A percentile compares a stretch with the other conserved stretches of the same genome.
Conservation (phyloP, 176 grass and related monocot species). For the Phragmites australis region DNA sequence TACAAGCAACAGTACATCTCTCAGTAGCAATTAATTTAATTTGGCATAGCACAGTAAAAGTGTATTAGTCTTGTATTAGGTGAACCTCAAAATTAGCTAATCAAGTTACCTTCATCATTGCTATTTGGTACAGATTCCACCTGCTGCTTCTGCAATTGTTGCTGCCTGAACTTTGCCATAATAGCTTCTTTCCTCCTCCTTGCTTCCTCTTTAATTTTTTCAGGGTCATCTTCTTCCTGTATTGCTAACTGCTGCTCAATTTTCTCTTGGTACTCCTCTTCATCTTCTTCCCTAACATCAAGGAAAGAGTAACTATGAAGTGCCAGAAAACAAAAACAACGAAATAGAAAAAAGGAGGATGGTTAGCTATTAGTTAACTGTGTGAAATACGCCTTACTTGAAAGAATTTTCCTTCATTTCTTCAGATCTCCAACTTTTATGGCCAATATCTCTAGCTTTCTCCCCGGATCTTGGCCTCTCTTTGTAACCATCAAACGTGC, state of each 20-base stretch:
- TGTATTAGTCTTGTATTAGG: neutral
- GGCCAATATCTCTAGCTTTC: slow-evolving; percentile 43
- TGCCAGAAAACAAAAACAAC: neutral
- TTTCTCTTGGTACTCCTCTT: slow-evolving; percentile 89
- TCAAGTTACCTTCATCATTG: slow-evolving; percentile 62
- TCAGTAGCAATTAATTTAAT: slow-evolving; percentile 21
- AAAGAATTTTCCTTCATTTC: slow-evolving; percentile 54
- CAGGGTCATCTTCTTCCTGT: slow-evolving; percentile 87
- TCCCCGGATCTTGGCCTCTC: slow-evolving; percentile 44
- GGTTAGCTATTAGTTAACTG: slow-evolving; percentile 14
- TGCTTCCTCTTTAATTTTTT: slow-evolving; percentile 97
- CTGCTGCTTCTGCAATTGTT: slow-evolving; percentile 56
- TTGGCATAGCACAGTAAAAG: neutral
- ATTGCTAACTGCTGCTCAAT: slow-evolving; percentile 89
- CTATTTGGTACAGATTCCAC: slow-evolving; percentile 47
- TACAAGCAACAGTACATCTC: neutral
- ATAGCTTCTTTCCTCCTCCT: slow-evolving; percentile 93
- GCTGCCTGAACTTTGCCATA: slow-evolving; percentile 77
- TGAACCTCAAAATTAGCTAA: neutral
- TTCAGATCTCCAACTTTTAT: slow-evolving; percentile 39
- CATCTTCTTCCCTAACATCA: slow-evolving; percentile 72
- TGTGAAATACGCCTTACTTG: slow-evolving; percentile 49
- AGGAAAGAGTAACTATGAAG: slow-evolving; percentile 16
- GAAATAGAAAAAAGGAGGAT: neutral
- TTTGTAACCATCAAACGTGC: slow-evolving; percentile 46